Percentiles rank a stretch among this genome's conserved stretches.
phyloP scores from a whole-genome alignment of 768 basidiomycete genomes.

The Suillus variegatus region DNA sequence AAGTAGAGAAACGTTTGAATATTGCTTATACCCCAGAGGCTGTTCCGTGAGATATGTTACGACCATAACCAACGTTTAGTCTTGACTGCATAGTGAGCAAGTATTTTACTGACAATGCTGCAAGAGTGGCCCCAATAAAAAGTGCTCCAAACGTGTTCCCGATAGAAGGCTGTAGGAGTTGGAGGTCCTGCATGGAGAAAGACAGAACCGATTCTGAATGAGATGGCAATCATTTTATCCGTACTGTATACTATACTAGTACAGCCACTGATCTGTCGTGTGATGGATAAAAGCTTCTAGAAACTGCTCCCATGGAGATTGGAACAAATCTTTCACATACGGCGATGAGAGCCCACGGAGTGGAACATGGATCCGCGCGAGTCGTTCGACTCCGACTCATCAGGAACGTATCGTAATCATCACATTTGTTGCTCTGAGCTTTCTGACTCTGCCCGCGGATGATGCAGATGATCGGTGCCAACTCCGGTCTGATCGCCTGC shows the following conservation, averaged over 20 bases:
- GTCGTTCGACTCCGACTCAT: background rate
- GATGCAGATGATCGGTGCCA: too few species aligned
- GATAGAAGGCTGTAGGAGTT: background rate
- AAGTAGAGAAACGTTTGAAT: slow-evolving; percentile 5
- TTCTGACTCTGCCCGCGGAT: too few species aligned
- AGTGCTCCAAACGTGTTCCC: background rate
- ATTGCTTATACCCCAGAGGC: slow-evolving; percentile 6
- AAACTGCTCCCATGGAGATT: background rate
- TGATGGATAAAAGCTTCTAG: background rate
- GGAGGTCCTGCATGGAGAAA: background rate
- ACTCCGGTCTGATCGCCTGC: background rate
- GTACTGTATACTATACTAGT: background rate
- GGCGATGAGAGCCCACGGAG: background rate
- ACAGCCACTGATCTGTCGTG: background rate
- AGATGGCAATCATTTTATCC: background rate
- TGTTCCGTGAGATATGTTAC: background rate
- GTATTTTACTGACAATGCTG: background rate
- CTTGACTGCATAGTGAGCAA: background rate
- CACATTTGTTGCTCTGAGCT: background rate
- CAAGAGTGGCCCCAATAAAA: background rate
- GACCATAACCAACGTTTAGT: background rate
- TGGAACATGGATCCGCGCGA: background rate
- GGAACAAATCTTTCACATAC: background rate
- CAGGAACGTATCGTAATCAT: background rate
- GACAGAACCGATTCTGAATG: background rate